Evolutionary conservation across 208 protist genomes (phyloP), one percentile per base, ranked within the genome.

Genomic region (Leptomonas seymouri): DNA sequence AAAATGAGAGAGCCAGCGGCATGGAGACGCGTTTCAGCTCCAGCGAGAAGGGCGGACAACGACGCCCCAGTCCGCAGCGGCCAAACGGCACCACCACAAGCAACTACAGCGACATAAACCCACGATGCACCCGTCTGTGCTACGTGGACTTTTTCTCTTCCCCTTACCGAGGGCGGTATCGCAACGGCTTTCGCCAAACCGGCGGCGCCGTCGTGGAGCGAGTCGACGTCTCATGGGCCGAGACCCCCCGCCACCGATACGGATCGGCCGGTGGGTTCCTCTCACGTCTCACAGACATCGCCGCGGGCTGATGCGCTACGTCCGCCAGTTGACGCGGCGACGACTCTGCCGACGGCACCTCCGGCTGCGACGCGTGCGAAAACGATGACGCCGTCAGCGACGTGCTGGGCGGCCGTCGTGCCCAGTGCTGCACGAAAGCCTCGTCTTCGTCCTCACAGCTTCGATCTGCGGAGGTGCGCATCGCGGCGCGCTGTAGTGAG

Each of bases 341-440:
- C 4, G 62, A 76, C 39, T 71, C 71, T 14, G 71, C 71, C 21
- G 63, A 67, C 39, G 63, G 57, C 59, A 77, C 65, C 12, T 67
- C 71, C 15, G 36, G 56, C 50, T 77, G 71, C 23, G 71, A 71
- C 6, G 55, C 48, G 16, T 62, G 71, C 50, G 71, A 77, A 45
- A 77, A 77, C n/a, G 64, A 77, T 21, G 71, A 77, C 4, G 64
- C 49, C 16, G 64, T 71, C 18, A 75, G 58, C 16, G 63, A 70
- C 18, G 61, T 69, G 61, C 60, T 63, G 14, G 65, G 42, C 41
- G 48, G 71, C 23, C 48, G 71, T 9, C 44, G 49, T 3, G 42
- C 45, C 71, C 71, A 77, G 63, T 77, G 57, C 30, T 59, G 71
- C 64, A 67, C 64, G 23, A 74, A 73, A 8, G 61, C 57, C 12